Base-by-base conservation (phyloP, 306 rosid genomes). In the Astragalus glycyphyllos region DNA sequence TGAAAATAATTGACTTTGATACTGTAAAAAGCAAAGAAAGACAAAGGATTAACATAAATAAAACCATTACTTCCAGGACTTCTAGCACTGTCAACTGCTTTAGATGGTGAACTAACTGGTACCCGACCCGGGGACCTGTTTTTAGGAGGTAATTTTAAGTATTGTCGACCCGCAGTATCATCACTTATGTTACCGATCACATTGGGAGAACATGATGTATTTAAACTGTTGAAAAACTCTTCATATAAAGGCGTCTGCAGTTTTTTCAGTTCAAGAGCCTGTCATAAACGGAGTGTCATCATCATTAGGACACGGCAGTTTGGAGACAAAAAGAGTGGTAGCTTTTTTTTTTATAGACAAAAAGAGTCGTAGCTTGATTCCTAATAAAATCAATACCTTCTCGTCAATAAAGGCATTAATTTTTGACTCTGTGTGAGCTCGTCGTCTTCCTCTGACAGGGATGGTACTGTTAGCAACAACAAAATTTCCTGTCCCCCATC, bases 261-360 rank as follows among this genome's bases (percentile, higher is more conserved):
- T 69, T 89, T 95, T 84, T 91, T 95, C 84, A 95, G 87, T 78
- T 92, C 99, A 60, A 88, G 83, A 84, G 99, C 99, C 99, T 95
- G 83, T 37, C 35, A 58, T 68, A 69, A 79, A 68, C 10, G 67
- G 53, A 79, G 65, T 55, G 70, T 58, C 64, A 55, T 45, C 63
- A 71, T 34, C 64, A 66, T 34, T 57, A 74, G 44, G 70, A 79
- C 65, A 82, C 48, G 58, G 40, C 37, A 46, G 67, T 41, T 56
- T 74, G 32, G 13, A 45, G 20, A 48, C 51, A 65, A 77, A 11
- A 65, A 35, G 58, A 64, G 53, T 11, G 32, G 31, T 13, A 48
- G n/a, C n/a, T n/a, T n/a, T n/a, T n/a, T n/a, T n/a, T n/a, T n/a
- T n/a, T n/a, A n/a, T n/a, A n/a, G n/a, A n/a, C n/a, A n/a, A n/a